Evolutionary conservation across 148 eudicot species (phyloP).

Genomic region (Camellia lanceoleosa): DNA sequence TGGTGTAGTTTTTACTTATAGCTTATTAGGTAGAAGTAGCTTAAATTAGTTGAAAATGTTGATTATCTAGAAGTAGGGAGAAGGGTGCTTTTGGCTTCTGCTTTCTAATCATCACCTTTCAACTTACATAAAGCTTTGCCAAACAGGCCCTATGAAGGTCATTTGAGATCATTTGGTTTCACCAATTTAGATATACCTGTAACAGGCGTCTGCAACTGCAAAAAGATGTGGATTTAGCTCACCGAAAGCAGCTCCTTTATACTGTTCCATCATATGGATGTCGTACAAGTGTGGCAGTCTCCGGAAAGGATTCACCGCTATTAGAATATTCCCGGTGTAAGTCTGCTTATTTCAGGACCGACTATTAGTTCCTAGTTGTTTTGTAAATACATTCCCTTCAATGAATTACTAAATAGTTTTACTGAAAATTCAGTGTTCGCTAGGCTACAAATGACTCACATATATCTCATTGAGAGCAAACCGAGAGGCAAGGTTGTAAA

Average conservation of each 20-base stretch:
- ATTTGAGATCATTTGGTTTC: not conserved
- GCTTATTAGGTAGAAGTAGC: no score
- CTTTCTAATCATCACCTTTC: no score
- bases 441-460: slow-evolving; percentile 41
- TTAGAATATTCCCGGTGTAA: slow-evolving; percentile 95
- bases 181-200: slow-evolving; percentile 49
- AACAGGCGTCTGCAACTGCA: slow-evolving; percentile 93
- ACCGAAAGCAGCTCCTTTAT: slow-evolving; percentile 91
- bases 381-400: slow-evolving; percentile 14
- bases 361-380: slow-evolving; percentile 25
- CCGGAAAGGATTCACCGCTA: slow-evolving; percentile 96
- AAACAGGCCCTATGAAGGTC: not conserved
- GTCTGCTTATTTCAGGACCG: slow-evolving; percentile 57
- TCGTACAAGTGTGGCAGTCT: slow-evolving; percentile 94
- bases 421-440: not conserved
- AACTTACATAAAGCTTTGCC: no score
- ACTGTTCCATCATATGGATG: slow-evolving; percentile 96
- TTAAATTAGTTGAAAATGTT: no score
- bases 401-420: slow-evolving; percentile 6
- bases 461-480: slow-evolving; percentile 91
- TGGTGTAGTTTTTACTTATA: no score
- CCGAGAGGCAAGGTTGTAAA: slow-evolving; percentile 78
- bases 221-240: slow-evolving; percentile 98
- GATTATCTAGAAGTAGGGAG: no score
- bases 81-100: no score